These are phyloP conservation scores for Mortierella sp. DNA, from an alignment of 371 early-diverging fungal species.

Conservation along the genomic window DNA sequence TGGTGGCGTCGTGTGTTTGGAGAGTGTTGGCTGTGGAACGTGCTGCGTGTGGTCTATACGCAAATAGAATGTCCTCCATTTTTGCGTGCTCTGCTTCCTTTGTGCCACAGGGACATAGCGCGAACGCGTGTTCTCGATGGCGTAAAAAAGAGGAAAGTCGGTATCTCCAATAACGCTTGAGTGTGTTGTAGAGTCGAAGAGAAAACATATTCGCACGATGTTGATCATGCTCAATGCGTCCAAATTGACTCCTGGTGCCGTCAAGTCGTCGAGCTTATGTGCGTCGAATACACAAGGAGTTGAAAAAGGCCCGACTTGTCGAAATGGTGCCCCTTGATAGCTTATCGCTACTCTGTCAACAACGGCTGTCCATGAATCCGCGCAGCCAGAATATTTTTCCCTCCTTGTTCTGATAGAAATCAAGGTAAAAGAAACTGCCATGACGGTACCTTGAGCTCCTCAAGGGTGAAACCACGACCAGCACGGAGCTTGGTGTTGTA, in stretches of 20 bases:
- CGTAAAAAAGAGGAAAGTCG: neutral
- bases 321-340: neutral
- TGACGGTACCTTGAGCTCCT: slow-evolving; percentile 93
- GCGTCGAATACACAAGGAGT: neutral
- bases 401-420: slow-evolving; percentile 2
- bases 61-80: neutral
- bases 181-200: neutral
- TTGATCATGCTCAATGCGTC: neutral
- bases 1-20: neutral
- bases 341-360: neutral
- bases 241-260: neutral
- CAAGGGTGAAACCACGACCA: slow-evolving; percentile 99
- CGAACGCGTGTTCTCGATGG: too few species aligned
- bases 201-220: neutral
- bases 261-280: neutral
- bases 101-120: neutral
- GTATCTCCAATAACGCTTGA: neutral
- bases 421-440: slow-evolving; percentile 3
- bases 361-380: neutral
- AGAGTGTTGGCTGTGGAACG: neutral
- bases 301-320: neutral
- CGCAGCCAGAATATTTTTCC: neutral
- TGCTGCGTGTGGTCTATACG: neutral
- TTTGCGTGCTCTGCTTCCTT: neutral
- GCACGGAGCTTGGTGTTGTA: slow-evolving; percentile 99